Evolutionary conservation across 1,284 basidiomycete species (phyloP).

Genomic region (Cutaneotrichosporon cavernicola): DNA sequence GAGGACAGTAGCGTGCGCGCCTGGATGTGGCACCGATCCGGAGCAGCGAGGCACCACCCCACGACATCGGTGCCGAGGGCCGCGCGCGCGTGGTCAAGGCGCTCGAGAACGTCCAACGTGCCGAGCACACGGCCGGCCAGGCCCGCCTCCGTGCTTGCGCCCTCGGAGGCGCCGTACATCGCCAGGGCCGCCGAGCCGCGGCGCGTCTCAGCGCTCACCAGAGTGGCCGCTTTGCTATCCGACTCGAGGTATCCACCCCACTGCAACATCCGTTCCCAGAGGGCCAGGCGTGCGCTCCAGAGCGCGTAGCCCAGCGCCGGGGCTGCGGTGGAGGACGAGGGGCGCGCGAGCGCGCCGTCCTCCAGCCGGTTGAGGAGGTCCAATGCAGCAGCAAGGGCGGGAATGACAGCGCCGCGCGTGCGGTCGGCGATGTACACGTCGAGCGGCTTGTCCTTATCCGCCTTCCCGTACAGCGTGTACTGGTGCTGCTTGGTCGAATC

Average conservation of each 20-base stretch:
- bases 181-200: constrained; percentile 25
- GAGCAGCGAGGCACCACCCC: constrained; percentile 39
- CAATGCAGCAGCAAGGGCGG: constrained; percentile 25
- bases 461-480: constrained; percentile 35
- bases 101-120: constrained; percentile 30
- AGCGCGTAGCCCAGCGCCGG: not conserved
- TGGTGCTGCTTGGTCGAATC: constrained; percentile 26
- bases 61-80: constrained; percentile 30
- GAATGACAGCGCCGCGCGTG: constrained; percentile 35
- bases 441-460: constrained; percentile 31
- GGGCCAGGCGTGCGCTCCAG: constrained; percentile 23
- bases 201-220: constrained; percentile 29
- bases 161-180: constrained; percentile 22
- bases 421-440: constrained; percentile 43
- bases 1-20: constrained; percentile 29
- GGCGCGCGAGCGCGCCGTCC: constrained; percentile 15
- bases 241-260: constrained; percentile 51
- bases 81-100: constrained; percentile 36
- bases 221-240: constrained; percentile 31
- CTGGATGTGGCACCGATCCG: constrained; percentile 16
- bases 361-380: constrained; percentile 27
- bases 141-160: constrained; percentile 20
- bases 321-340: not conserved
- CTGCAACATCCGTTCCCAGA: constrained; percentile 36
- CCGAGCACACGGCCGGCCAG: constrained; percentile 23